Conservation (phyloP, 2,329 filamentous ascomycete genomes). For the Microdochium nivale region DNA sequence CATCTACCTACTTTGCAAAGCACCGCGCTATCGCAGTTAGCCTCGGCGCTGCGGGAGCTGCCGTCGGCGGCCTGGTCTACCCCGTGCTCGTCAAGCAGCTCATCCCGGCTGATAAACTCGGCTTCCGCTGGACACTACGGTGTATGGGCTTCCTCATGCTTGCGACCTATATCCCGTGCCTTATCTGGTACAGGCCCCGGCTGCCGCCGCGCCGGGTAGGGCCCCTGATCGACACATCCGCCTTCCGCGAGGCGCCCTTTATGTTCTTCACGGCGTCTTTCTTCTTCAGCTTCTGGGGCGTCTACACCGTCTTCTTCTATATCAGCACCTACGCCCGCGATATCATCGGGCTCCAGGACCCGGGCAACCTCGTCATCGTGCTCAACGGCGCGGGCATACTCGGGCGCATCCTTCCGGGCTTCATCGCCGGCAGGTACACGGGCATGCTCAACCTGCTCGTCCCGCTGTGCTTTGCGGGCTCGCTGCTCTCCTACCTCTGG, state of each 20-base stretch:
- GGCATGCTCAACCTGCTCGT: conserved; percentile 41
- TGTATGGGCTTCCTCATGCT: conserved; percentile 43
- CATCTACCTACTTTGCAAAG: conserved; percentile 54
- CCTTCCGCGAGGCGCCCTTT: conserved; percentile 31
- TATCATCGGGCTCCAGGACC: conserved; percentile 4
- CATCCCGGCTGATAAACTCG: conserved; percentile 31
- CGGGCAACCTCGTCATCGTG: conserved; percentile 37
- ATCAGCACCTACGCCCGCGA: conserved; percentile 16
- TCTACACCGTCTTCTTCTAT: conserved; percentile 37
- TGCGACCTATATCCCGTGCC: conserved; percentile 24
- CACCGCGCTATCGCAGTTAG: conserved; percentile 49
- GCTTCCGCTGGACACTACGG: conserved; percentile 44
- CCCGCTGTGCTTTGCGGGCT: conserved; percentile 20
- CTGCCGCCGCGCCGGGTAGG: conserved; percentile 16
- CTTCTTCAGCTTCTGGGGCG: conserved; percentile 25
- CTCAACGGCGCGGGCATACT: conserved; percentile 42
- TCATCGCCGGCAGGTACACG: conserved; percentile 28
- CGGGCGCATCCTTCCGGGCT: conserved; percentile 35
- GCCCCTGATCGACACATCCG: conserved; percentile 28
- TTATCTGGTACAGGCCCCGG: conserved; percentile 6
- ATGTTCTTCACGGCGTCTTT: conserved; percentile 20
- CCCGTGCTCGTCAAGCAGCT: conserved; percentile 38
- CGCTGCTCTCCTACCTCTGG: conserved; percentile 33
- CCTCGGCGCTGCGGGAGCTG: conserved; percentile 47
- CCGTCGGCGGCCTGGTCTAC: conserved; percentile 45